phyloP scores from a whole-genome alignment of 2,329 filamentous ascomycete genomes.

The Penicillium sclerotigenum region DNA sequence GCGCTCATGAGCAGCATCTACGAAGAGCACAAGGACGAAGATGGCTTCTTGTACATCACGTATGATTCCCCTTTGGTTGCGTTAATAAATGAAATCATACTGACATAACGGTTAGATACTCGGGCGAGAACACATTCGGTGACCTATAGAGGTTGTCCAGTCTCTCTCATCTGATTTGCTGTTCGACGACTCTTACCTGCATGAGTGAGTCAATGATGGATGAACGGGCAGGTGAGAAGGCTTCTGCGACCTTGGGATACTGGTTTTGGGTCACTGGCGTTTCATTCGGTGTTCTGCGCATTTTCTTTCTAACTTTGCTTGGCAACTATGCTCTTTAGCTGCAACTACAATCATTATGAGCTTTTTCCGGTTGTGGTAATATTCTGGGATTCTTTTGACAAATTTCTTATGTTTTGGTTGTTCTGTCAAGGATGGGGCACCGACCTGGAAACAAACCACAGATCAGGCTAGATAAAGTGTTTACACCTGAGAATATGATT shows the following conservation, averaged over 20 bases:
- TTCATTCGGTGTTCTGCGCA: conserved; percentile 22
- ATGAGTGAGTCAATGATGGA: conserved; percentile 1
- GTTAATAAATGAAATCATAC: conserved; percentile 7
- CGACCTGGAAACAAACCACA: neutral
- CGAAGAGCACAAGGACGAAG: conserved; percentile 92
- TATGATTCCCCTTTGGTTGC: conserved; percentile 44
- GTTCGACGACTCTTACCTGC: conserved; percentile 6
- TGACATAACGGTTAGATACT: conserved; percentile 61
- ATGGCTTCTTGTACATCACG: conserved; percentile 97
- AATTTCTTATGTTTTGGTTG: neutral
- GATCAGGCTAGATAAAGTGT: conserved; percentile 1
- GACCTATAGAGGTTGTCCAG: conserved; percentile 24
- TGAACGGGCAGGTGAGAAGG: conserved; percentile 6
- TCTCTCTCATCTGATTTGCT: conserved; percentile 11
- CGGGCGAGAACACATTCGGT: conserved; percentile 98
- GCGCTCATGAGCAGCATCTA: conserved; percentile 99
- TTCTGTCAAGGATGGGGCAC: neutral
- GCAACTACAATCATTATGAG: conserved; percentile 5
- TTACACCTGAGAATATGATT: neutral
- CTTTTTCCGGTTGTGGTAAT: neutral
- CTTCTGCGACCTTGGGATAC: conserved; percentile 11
- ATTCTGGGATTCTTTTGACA: neutral
- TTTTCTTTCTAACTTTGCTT: conserved; percentile 17
- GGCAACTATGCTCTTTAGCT: conserved; percentile 15
- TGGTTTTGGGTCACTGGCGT: conserved; percentile 21